Conservation (phyloP, 2,329 filamentous ascomycete genomes). For the Teratosphaeriaceae sp. region DNA sequence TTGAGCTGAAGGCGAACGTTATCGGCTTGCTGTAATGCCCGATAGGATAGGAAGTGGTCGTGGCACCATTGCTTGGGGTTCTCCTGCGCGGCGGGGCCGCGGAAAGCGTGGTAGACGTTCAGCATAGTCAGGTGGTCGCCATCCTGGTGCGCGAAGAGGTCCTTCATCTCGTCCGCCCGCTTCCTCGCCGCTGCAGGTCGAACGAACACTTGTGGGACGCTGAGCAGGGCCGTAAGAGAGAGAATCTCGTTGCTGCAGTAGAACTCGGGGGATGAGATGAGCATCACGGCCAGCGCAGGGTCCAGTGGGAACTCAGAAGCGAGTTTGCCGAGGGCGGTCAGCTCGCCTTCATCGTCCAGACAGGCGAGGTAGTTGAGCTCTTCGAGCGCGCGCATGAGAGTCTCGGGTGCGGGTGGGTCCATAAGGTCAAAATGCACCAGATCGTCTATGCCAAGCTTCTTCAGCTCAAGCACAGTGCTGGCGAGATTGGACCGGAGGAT, state of each 20-base stretch:
- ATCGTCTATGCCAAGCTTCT: slow-evolving; percentile 90
- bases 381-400: slow-evolving; percentile 93
- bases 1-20: slow-evolving; percentile 87
- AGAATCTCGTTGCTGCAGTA: slow-evolving; percentile 96
- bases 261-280: slow-evolving; percentile 65
- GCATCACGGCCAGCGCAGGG: slow-evolving; percentile 84
- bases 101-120: slow-evolving; percentile 94
- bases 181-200: slow-evolving; percentile 94
- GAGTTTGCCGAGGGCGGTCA: slow-evolving; percentile 77
- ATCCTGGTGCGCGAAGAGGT: slow-evolving; percentile 98
- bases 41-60: slow-evolving; percentile 87
- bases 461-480: slow-evolving; percentile 89
- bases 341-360: slow-evolving; percentile 84
- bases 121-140: slow-evolving; percentile 94
- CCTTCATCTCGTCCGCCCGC: slow-evolving; percentile 87
- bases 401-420: slow-evolving; percentile 97
- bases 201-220: slow-evolving; percentile 94
- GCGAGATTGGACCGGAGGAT: slow-evolving; percentile 95
- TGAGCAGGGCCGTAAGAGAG: slow-evolving; percentile 96
- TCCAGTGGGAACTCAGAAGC: slow-evolving; percentile 99
- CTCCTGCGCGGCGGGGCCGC: slow-evolving; percentile 60
- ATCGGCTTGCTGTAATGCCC: slow-evolving; percentile 85
- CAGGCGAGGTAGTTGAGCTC: slow-evolving; percentile 95
- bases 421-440: slow-evolving; percentile 97
- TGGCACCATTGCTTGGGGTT: slow-evolving; percentile 91